phyloP scores from a whole-genome alignment of 2,329 filamentous ascomycete genomes.

The Cordyceps militaris region DNA sequence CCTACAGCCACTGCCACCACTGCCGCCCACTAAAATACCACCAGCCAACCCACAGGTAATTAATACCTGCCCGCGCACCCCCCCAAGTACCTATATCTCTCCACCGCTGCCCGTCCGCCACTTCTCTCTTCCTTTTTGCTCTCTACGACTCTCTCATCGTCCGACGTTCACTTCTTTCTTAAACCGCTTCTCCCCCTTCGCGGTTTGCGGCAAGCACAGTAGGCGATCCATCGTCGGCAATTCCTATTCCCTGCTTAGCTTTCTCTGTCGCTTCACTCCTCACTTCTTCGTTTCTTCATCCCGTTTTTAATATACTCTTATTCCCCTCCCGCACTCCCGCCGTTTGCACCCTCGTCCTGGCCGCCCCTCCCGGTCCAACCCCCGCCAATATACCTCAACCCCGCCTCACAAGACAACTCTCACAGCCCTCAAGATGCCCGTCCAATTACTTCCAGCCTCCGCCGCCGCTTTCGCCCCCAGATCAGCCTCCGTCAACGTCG shows the following conservation, averaged over 20 bases:
- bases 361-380: conserved; percentile 16
- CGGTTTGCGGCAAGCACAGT: conserved; percentile 48
- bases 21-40: neutral
- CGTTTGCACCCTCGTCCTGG: conserved; percentile 16
- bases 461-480: conserved; percentile 93
- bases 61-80: conserved; percentile 28
- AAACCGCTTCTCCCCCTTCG: conserved; percentile 8
- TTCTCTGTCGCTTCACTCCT: conserved; percentile 46
- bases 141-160: conserved; percentile 49
- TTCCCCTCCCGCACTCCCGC: conserved; percentile 1
- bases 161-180: conserved; percentile 49
- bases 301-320: conserved; percentile 18
- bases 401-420: conserved; percentile 10
- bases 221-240: conserved; percentile 40
- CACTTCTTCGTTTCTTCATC: conserved; percentile 23
- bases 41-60: neutral
- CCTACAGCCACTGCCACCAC: neutral
- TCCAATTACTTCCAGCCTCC: conserved; percentile 87
- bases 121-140: conserved; percentile 34
- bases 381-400: conserved; percentile 17
- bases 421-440: conserved; percentile 61
- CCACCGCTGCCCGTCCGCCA: conserved; percentile 29
- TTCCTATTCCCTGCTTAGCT: conserved; percentile 29
- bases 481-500: conserved; percentile 84
- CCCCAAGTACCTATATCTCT: conserved; percentile 32